Evolutionary conservation across 2,329 filamentous ascomycete species (phyloP).

Genomic region (Achaetomium macrosporum): DNA sequence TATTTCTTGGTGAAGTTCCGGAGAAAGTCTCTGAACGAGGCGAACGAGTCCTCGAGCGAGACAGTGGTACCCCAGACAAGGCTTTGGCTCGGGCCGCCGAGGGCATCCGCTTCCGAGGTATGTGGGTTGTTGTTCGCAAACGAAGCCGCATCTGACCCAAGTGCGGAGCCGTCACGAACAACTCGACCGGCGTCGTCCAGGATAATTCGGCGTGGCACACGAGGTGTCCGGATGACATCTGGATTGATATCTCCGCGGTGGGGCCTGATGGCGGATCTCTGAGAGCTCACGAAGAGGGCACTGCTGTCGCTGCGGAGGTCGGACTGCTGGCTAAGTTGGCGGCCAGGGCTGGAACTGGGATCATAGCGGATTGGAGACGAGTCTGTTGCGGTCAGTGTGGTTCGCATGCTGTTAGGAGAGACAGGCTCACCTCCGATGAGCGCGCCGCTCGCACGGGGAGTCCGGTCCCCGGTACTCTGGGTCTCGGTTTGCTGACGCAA

Average conservation of each 20-base stretch:
- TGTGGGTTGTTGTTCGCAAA: conserved; percentile 65
- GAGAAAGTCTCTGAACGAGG: conserved; percentile 85
- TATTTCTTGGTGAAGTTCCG: conserved; percentile 91
- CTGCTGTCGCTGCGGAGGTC: conserved; percentile 79
- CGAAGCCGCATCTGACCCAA: conserved; percentile 54
- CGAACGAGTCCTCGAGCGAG: conserved; percentile 83
- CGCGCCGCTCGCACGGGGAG: conserved; percentile 60
- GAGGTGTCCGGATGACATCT: conserved; percentile 56
- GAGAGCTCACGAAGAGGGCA: conserved; percentile 72
- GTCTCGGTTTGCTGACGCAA: conserved; percentile 54
- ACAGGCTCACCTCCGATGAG: conserved; percentile 56
- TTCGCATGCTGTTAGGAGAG: not conserved
- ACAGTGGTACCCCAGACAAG: conserved; percentile 98
- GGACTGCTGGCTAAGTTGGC: conserved; percentile 52
- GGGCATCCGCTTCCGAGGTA: conserved; percentile 83
- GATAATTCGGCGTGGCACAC: conserved; percentile 49
- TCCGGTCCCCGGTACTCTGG: conserved; percentile 58
- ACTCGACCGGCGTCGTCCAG: conserved; percentile 55
- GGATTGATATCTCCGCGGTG: conserved; percentile 85
- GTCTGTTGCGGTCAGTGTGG: conserved; percentile 45
- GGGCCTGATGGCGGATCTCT: conserved; percentile 50
- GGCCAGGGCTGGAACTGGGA: conserved; percentile 80
- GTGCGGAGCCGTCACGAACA: conserved; percentile 45
- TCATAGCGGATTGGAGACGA: conserved; percentile 91
- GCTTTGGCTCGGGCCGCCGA: conserved; percentile 74